Base-by-base conservation (phyloP, 768 basidiomycete species). In the Suillus luteus region DNA sequence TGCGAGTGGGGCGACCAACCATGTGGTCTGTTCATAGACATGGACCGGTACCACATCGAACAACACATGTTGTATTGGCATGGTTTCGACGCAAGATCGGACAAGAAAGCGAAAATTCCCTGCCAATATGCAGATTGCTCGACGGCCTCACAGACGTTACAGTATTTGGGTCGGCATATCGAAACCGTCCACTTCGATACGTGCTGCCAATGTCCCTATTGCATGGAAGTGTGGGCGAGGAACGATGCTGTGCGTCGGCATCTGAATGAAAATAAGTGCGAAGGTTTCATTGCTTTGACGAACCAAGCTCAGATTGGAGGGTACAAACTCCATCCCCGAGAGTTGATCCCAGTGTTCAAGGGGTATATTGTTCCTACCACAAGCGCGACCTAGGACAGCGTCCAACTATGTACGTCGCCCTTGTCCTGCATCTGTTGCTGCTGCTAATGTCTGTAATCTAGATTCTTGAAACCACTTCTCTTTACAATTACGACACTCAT, bases 121-220 rank as follows among this genome's bases (percentile, higher is more conserved):
- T 55, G 54, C 35, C 0, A 55, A 22, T 37, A 22, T 12, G n/a
- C 12, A 7, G 35, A 15, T 55, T 55, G 54, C 33, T 1, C 5
- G n/a, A 35, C 6, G n/a, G n/a, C n/a, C 10, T 1, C 17, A 19
- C 1, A 5, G 7, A 0, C 11, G 6, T n/a, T 22, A n/a, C 7
- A 1, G 10, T 1, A 8, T 11, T 12, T 37, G 19, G 19, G n/a
- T 12, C n/a, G 33, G 6, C 54, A 55, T 7, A 22, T 37, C 1
- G 54, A 37, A n/a, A 11, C 11, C 1, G n/a, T 22, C 12, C 35
- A 55, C 12, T 37, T 5, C n/a, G 2, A 0, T 3, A 37, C 19
- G 1, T 3, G 5, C 11, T 55, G 14, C 33, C 11, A 22, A 37
- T 55, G 35, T 7, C 33, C 8, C 10, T 37, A 31, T 35, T 55